Percentiles rank a stretch among this genome's conserved stretches.
Conservation (phyloP, 176 grass and related monocot species). For the Sorghum bicolor region DNA sequence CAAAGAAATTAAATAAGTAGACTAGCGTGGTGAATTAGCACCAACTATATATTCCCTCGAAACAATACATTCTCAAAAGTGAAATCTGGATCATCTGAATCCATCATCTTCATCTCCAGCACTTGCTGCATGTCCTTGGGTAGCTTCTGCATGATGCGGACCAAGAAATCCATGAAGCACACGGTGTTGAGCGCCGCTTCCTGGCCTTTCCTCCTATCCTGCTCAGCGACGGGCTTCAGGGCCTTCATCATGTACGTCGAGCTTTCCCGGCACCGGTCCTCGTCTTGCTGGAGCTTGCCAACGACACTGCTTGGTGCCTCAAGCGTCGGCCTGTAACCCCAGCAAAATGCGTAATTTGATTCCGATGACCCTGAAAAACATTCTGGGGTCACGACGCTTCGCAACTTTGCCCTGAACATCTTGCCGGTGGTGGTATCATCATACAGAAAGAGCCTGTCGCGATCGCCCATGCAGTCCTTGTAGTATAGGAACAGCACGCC, state of each 20-base stretch:
- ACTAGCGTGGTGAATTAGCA: no score
- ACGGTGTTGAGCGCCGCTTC: background rate
- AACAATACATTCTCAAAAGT: background rate
- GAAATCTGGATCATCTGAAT: background rate
- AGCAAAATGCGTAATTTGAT: background rate
- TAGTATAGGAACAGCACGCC: background rate
- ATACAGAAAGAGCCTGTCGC: background rate
- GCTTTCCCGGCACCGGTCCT: background rate
- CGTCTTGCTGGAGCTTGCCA: background rate
- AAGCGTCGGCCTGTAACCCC: slow-evolving; percentile 4
- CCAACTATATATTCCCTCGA: no score
- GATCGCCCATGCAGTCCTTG: background rate
- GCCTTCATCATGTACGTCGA: background rate
- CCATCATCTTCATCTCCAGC: background rate
- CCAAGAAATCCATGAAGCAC: slow-evolving; percentile 14
- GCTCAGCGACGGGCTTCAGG: background rate
- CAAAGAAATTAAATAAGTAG: no score
- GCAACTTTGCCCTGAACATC: background rate
- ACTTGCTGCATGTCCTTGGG: background rate
- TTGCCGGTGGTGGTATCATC: background rate
- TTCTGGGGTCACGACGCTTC: background rate
- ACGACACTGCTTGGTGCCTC: background rate
- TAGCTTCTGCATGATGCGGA: background rate
- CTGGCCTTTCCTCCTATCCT: background rate
- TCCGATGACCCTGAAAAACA: no score